A percentile compares a stretch with the other conserved stretches of the same genome.
These are phyloP conservation scores for Ogataea allantospora DNA, from an alignment of 805 yeast genomes.

Conservation along the genomic window DNA sequence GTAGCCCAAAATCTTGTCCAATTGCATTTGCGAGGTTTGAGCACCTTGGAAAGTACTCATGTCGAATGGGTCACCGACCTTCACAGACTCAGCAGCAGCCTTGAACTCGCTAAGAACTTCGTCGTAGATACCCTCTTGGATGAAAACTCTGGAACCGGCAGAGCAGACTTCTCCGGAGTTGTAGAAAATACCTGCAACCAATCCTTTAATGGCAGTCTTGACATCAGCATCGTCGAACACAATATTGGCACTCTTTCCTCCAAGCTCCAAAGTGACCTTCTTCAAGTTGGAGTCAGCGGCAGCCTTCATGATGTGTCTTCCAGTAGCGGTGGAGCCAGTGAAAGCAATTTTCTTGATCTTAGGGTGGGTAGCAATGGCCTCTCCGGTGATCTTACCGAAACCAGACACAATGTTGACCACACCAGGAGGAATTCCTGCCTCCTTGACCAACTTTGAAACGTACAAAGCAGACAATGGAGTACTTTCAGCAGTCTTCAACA, in stretches of 20 bases:
- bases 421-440: conserved; percentile 75
- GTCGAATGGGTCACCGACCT: conserved; percentile 76
- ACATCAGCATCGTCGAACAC: conserved; percentile 69
- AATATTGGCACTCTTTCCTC: conserved; percentile 81
- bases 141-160: conserved; percentile 77
- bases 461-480: conserved; percentile 73
- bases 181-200: conserved; percentile 68
- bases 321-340: conserved; percentile 79
- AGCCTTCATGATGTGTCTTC: conserved; percentile 65
- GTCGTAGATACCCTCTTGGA: conserved; percentile 72
- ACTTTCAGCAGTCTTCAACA: conserved; percentile 73
- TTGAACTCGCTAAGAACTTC: conserved; percentile 57
- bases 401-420: conserved; percentile 74
- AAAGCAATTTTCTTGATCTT: conserved; percentile 73
- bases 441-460: conserved; percentile 57
- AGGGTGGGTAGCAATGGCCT: conserved; percentile 66
- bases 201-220: conserved; percentile 46
- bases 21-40: conserved; percentile 68
- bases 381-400: conserved; percentile 71
- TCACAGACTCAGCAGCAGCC: conserved; percentile 54
- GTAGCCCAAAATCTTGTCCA: conserved; percentile 64
- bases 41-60: conserved; percentile 72
- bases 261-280: conserved; percentile 78
- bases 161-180: conserved; percentile 84
- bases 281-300: conserved; percentile 73